Evolutionary conservation across 768 basidiomycete species (phyloP).

Genomic region (Mycena galopus): DNA sequence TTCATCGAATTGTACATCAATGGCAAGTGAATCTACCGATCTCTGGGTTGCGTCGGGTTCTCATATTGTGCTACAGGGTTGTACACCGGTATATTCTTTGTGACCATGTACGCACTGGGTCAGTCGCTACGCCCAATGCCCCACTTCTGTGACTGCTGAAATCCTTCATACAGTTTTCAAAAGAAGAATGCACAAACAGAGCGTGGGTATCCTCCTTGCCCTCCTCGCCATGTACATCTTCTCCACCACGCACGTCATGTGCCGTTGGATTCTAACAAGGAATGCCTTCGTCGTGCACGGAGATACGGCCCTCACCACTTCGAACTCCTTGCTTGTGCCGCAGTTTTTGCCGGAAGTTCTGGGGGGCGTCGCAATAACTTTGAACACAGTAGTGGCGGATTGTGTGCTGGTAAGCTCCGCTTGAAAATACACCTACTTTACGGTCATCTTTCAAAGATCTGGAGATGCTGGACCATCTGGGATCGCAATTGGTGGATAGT

Average conservation of each 20-base stretch:
- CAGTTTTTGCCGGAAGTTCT: neutral
- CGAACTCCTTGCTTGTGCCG: neutral
- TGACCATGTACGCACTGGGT: neutral
- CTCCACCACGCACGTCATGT: neutral
- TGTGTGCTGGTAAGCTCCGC: neutral
- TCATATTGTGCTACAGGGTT: neutral
- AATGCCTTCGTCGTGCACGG: neutral
- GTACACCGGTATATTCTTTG: neutral
- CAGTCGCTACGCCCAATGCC: neutral
- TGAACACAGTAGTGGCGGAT: neutral
- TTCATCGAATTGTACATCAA: neutral
- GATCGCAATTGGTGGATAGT: slow-evolving; percentile 14
- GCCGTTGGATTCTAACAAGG: neutral
- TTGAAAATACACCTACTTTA: neutral
- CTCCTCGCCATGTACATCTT: neutral
- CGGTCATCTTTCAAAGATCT: neutral
- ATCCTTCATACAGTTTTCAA: neutral
- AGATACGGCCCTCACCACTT: neutral
- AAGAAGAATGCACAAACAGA: neutral
- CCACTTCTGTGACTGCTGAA: neutral
- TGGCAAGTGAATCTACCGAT: neutral
- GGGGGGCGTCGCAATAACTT: neutral
- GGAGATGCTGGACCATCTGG: slow-evolving; percentile 35
- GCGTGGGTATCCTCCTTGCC: neutral
- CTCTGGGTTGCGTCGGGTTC: neutral